Evolutionary conservation across 2,329 filamentous ascomycete genomes (phyloP).

Genomic region (Xylaria sp.): DNA sequence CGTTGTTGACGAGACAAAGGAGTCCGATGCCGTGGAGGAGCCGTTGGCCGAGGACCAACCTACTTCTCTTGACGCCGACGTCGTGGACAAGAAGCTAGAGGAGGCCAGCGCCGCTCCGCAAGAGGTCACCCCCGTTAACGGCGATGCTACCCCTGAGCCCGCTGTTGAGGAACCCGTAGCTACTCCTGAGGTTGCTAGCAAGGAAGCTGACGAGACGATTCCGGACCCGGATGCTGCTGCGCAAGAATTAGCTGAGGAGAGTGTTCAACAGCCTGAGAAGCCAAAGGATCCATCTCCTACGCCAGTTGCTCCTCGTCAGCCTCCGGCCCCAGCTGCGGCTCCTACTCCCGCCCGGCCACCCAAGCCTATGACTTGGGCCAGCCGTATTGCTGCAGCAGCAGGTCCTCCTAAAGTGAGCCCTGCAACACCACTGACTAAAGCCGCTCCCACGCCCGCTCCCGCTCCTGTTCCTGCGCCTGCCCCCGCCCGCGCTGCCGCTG

Average conservation of each 20-base stretch:
- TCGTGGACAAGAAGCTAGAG: slow-evolving; percentile 79
- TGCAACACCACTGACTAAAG: slow-evolving; percentile 63
- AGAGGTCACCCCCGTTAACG: slow-evolving; percentile 50
- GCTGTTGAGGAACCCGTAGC: slow-evolving; percentile 42
- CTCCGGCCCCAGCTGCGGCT: slow-evolving; percentile 59
- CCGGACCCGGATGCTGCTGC: slow-evolving; percentile 57
- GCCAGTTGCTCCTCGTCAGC: slow-evolving; percentile 55
- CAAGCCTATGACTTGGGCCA: slow-evolving; percentile 79
- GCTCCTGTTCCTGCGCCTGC: slow-evolving; percentile 56
- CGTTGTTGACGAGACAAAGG: slow-evolving; percentile 41
- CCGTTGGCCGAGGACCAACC: slow-evolving; percentile 46
- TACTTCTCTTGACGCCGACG: slow-evolving; percentile 47
- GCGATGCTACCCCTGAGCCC: slow-evolving; percentile 44
- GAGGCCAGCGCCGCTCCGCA: slow-evolving; percentile 54
- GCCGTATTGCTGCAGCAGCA: slow-evolving; percentile 65
- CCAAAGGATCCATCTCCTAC: slow-evolving; percentile 67
- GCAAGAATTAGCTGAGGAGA: slow-evolving; percentile 61
- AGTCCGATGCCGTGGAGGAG: slow-evolving; percentile 40
- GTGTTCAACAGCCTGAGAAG: slow-evolving; percentile 64
- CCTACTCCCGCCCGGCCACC: slow-evolving; percentile 55
- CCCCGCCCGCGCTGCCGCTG: slow-evolving; percentile 41
- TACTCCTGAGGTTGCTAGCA: slow-evolving; percentile 36
- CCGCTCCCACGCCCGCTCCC: slow-evolving; percentile 56
- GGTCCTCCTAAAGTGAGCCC: slow-evolving; percentile 48
- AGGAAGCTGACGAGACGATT: slow-evolving; percentile 39